These are phyloP conservation scores for Solanum hybrid DNA, from an alignment of 305 asterid genomes.

Conservation along the genomic window DNA sequence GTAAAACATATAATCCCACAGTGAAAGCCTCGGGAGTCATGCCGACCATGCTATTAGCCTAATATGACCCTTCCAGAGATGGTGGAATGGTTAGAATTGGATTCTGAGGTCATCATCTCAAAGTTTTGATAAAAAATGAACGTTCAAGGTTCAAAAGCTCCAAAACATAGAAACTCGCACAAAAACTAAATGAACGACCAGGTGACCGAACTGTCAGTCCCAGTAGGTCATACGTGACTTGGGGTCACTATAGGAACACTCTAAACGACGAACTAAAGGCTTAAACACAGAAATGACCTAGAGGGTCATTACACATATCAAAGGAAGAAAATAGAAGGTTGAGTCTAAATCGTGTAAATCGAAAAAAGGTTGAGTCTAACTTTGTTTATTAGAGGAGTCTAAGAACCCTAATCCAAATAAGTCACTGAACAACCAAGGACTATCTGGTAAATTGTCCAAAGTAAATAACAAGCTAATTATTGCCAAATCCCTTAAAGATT, in stretches of 20 bases:
- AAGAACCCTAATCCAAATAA: background rate
- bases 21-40: background rate
- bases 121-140: background rate
- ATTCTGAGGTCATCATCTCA: background rate
- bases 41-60: background rate
- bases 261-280: background rate
- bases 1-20: background rate
- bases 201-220: background rate
- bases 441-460: background rate
- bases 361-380: background rate
- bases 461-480: background rate
- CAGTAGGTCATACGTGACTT: background rate
- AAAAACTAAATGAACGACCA: background rate
- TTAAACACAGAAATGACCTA: background rate
- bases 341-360: background rate
- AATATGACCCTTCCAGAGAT: background rate
- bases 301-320: background rate
- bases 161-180: background rate
- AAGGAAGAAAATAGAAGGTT: background rate
- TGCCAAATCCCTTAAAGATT: background rate
- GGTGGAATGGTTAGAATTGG: background rate
- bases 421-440: background rate
- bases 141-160: background rate
- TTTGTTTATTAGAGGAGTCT: background rate
- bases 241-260: background rate